These are phyloP conservation scores for Trichocladium uniseriatum DNA, from an alignment of 495 filamentous ascomycete species.

Conservation along the genomic window DNA sequence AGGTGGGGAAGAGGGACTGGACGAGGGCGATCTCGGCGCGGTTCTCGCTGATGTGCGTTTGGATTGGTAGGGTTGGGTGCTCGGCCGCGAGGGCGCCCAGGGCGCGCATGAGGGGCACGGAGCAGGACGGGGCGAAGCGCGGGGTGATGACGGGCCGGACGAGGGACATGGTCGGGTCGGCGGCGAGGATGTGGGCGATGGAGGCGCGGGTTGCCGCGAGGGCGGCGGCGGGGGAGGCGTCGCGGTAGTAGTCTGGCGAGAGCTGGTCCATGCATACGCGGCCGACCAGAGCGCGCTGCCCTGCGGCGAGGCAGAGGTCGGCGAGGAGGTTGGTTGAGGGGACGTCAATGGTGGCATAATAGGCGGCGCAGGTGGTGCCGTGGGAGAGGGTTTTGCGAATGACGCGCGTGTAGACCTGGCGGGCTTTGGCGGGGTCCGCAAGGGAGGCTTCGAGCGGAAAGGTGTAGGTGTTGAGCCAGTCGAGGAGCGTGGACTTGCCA, in stretches of 20 bases:
- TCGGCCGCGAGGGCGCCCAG: constrained; percentile 57
- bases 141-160: constrained; percentile 84
- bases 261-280: constrained; percentile 83
- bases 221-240: constrained; percentile 49
- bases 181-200: constrained; percentile 55
- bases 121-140: constrained; percentile 77
- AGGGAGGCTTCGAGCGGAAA: constrained; percentile 83
- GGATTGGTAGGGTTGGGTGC: constrained; percentile 47
- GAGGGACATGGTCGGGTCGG: constrained; percentile 50
- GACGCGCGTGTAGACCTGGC: constrained; percentile 61
- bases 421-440: constrained; percentile 35
- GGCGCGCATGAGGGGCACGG: constrained; percentile 43
- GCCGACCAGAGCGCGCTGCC: constrained; percentile 85
- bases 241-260: constrained; percentile 65
- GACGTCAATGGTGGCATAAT: constrained; percentile 83
- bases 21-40: constrained; percentile 62
- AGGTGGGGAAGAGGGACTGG: constrained; percentile 61
- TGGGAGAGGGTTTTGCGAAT: constrained; percentile 71
- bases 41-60: constrained; percentile 93
- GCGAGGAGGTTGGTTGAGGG: constrained; percentile 80
- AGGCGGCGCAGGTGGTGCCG: constrained; percentile 84
- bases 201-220: constrained; percentile 48
- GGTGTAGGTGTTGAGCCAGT: constrained; percentile 92
- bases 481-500: constrained; percentile 76
- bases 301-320: constrained; percentile 59